Evolutionary conservation across 176 grass and related monocot genomes (phyloP).

Genomic region (Eleusine indica): DNA sequence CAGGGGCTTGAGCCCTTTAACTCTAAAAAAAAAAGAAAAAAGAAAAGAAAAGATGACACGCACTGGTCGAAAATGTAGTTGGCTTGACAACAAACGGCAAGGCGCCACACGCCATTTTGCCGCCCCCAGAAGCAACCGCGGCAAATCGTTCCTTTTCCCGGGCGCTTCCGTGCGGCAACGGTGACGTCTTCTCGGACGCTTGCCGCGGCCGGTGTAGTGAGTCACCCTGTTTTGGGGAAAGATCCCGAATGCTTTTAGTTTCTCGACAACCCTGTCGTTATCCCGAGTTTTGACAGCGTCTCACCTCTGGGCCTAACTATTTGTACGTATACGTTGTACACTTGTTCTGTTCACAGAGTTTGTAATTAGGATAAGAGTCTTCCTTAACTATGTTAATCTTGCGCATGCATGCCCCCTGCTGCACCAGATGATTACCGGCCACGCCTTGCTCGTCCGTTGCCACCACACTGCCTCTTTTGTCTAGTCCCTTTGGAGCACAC

Average conservation of each 20-base stretch:
- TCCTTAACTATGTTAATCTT: not conserved
- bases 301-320: not conserved
- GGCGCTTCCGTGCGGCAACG: conserved; percentile 25
- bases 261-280: too few relatives aligned
- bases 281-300: not conserved
- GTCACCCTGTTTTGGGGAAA: not conserved
- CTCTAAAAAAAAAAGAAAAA: too few relatives aligned
- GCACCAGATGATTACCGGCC: not conserved
- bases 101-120: not conserved
- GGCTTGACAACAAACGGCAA: not conserved
- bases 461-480: not conserved
- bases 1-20: too few relatives aligned
- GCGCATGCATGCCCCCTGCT: not conserved
- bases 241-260: not conserved
- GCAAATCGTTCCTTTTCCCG: not conserved
- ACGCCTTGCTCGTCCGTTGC: not conserved
- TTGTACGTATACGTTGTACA: not conserved
- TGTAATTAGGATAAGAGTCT: not conserved
- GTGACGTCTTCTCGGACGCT: conserved; percentile 4
- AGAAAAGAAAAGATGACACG: not conserved
- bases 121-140: conserved; percentile 2
- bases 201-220: not conserved
- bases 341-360: not conserved
- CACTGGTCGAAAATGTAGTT: not conserved
- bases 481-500: not conserved